Percentiles rank a stretch among this genome's conserved stretches.
phyloP scores from a whole-genome alignment of 352 stramenopile genomes.

The Pythium angustatum region DNA sequence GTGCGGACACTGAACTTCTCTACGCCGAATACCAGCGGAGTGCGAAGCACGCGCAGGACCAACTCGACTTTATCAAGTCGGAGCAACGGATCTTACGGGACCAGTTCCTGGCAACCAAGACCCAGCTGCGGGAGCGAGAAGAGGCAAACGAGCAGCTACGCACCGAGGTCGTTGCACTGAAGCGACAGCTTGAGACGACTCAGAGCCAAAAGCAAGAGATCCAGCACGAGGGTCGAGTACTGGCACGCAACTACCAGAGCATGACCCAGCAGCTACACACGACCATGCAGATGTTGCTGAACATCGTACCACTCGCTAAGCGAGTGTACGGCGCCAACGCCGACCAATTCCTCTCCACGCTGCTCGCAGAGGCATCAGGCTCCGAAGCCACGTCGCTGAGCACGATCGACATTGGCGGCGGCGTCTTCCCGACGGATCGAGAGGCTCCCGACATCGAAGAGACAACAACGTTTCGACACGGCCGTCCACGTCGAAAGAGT shows the following conservation, averaged over 20 bases:
- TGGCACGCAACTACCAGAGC: conserved; percentile 66
- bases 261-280: conserved; percentile 76
- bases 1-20: conserved; percentile 33
- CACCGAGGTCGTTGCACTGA: conserved; percentile 36
- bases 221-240: conserved; percentile 52
- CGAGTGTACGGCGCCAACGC: conserved; percentile 61
- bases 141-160: conserved; percentile 37
- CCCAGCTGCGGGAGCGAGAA: conserved; percentile 48
- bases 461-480: no score
- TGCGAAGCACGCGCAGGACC: conserved; percentile 55
- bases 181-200: conserved; percentile 36
- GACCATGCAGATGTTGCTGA: conserved; percentile 73
- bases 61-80: conserved; percentile 64
- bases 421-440: no score
- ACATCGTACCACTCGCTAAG: conserved; percentile 52
- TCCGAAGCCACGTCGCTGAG: conserved; percentile 21
- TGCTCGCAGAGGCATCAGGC: conserved; percentile 51
- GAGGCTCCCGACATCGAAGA: neutral
- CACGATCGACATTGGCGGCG: conserved; percentile 22
- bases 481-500: conserved; percentile 25
- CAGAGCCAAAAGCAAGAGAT: conserved; percentile 55
- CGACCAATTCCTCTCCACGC: conserved; percentile 60
- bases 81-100: conserved; percentile 51
- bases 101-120: conserved; percentile 53
- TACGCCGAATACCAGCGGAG: conserved; percentile 33